Conservation (phyloP, 2,329 filamentous ascomycete species). For the Paramyrothecium sp. region DNA sequence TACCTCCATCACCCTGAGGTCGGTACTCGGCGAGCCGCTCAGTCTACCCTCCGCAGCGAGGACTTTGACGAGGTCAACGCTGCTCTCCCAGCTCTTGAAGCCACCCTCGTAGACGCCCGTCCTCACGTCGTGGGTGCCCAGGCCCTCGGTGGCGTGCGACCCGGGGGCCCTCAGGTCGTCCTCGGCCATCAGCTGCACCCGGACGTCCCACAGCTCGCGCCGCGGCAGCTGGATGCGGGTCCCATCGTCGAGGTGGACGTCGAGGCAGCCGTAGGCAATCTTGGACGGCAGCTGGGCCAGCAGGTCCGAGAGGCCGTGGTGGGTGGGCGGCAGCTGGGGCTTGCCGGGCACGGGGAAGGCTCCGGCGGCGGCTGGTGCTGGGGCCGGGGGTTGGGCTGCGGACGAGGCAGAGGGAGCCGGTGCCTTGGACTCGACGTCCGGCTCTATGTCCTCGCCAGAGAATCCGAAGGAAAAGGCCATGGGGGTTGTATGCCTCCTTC, state of each 20-base stretch:
- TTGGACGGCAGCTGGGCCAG: conserved; percentile 67
- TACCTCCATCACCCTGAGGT: conserved; percentile 54
- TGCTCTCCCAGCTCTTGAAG: conserved; percentile 90
- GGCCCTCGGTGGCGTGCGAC: conserved; percentile 36
- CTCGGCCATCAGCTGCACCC: conserved; percentile 77
- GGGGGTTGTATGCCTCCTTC: background rate
- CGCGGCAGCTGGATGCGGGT: conserved; percentile 59
- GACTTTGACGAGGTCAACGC: conserved; percentile 75
- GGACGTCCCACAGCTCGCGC: conserved; percentile 78
- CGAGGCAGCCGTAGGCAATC: conserved; percentile 65
- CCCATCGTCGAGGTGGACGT: conserved; percentile 56
- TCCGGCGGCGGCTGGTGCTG: conserved; percentile 20
- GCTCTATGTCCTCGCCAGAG: conserved; percentile 63
- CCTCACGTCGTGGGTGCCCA: conserved; percentile 72
- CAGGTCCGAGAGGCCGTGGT: conserved; percentile 49
- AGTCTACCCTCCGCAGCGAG: conserved; percentile 43
- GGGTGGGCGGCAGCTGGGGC: conserved; percentile 53
- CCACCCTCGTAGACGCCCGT: conserved; percentile 84
- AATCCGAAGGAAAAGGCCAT: conserved; percentile 62
- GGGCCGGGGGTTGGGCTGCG: conserved; percentile 18
- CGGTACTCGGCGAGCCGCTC: conserved; percentile 25
- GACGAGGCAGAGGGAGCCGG: conserved; percentile 8
- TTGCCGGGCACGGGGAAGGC: conserved; percentile 64
- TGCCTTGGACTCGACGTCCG: conserved; percentile 33
- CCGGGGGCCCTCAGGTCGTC: conserved; percentile 44